phyloP scores from a whole-genome alignment of 352 stramenopile species.

The Pythium sp. region DNA sequence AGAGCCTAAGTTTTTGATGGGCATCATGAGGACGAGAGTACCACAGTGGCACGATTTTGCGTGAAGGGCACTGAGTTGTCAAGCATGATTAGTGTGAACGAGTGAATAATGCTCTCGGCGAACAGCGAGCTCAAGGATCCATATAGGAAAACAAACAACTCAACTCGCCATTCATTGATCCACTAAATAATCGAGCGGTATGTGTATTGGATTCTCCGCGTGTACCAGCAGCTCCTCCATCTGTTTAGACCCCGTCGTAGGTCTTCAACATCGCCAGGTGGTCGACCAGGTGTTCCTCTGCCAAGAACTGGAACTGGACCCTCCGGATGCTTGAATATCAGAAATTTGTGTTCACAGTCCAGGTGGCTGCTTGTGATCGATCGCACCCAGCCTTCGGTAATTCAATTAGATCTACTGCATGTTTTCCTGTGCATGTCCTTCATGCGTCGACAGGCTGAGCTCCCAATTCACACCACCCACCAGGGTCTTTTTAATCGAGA shows the following conservation, averaged over 20 bases:
- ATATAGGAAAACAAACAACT: neutral
- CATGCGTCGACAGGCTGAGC: too few relatives aligned
- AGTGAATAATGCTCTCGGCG: neutral
- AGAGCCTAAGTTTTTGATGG: neutral
- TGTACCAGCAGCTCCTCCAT: neutral
- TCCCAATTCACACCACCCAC: too few relatives aligned
- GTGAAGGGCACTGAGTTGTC: neutral
- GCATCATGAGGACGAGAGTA: neutral
- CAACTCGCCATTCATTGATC: neutral
- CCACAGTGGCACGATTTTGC: neutral
- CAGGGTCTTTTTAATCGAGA: neutral
- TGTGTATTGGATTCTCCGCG: neutral
- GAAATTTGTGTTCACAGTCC: neutral
- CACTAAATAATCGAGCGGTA: neutral
- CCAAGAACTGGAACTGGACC: neutral
- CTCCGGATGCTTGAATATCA: neutral
- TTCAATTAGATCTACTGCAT: too few relatives aligned
- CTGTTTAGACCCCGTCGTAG: neutral
- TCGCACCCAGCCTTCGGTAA: too few relatives aligned
- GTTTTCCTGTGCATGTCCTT: too few relatives aligned
- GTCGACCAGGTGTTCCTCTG: neutral
- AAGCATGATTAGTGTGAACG: neutral
- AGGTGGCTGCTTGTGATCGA: too few relatives aligned
- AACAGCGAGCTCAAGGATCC: neutral
- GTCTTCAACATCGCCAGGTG: neutral